Evolutionary conservation across 345 rosid species (phyloP).

Genomic region (Aquilaria malaccensis): DNA sequence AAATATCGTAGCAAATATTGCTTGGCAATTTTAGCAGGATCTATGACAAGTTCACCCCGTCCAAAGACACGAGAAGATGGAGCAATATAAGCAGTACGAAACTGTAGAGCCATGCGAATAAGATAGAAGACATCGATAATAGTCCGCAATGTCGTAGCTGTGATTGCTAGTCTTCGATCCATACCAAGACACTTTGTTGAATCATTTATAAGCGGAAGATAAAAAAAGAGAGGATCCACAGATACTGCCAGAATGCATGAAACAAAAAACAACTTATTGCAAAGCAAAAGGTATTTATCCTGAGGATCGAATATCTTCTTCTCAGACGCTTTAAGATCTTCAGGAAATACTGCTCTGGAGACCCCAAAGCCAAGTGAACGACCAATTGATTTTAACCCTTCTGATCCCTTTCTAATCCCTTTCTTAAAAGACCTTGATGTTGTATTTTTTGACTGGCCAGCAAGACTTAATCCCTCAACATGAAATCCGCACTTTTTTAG

Average conservation of each 20-base stretch:
- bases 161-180: slow-evolving; percentile 62
- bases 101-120: slow-evolving; percentile 81
- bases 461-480: slow-evolving; percentile 49
- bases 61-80: slow-evolving; percentile 98
- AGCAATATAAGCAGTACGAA: slow-evolving; percentile 94
- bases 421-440: slow-evolving; percentile 65
- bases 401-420: slow-evolving; percentile 79
- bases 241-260: slow-evolving; percentile 85
- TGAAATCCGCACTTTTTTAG: slow-evolving; percentile 62
- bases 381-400: slow-evolving; percentile 88
- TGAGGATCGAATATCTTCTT: slow-evolving; percentile 91
- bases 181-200: slow-evolving; percentile 51
- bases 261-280: slow-evolving; percentile 69
- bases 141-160: slow-evolving; percentile 72
- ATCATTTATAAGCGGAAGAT: slow-evolving; percentile 73
- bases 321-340: slow-evolving; percentile 87
- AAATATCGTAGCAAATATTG: slow-evolving; percentile 70
- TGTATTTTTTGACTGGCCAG: slow-evolving; percentile 34
- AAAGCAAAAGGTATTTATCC: slow-evolving; percentile 69
- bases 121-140: slow-evolving; percentile 80
- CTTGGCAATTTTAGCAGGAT: slow-evolving; percentile 82
- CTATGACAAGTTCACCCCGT: slow-evolving; percentile 94
- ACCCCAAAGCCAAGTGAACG: slow-evolving; percentile 91
- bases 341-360: slow-evolving; percentile 87
- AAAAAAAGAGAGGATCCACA: slow-evolving; percentile 86